Base-by-base conservation (phyloP, 768 basidiomycete species). In the Trametes cinnabarina region DNA sequence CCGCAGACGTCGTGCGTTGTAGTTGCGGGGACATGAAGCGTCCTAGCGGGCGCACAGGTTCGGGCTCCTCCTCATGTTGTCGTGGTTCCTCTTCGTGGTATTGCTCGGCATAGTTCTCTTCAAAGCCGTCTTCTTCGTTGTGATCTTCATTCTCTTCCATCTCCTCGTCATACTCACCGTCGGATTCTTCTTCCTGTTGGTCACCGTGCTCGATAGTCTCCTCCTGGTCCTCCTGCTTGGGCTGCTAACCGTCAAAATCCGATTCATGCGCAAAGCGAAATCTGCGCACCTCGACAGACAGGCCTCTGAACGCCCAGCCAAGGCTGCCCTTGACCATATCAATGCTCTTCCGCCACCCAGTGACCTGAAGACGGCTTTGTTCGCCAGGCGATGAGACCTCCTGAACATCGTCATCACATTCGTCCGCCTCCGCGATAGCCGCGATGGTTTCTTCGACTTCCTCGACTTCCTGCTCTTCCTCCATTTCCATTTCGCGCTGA, bases 11-110 rank as follows among this genome's bases (percentile, higher is more conserved):
- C 4, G 51, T 30, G 4, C 57, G 35, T 12, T 44, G 50, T 4
- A 60, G 47, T 22, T 85, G 85, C 0, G 86, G 86, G 1, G 83
- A 86, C 82, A 84, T 82, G 71, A 86, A 87, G 11, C 58, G 43
- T 15, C 73, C 72, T 12, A 69, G 58, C 1, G 63, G 63, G 2
- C 62, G 66, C 28, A 51, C 40, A 54, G 51, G 62, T 40, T 61
- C 56, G 50, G 43, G 43, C 6, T 53, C 44, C 17, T 47, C 47
- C 3, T 57, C 47, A 19, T 32, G 37, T 17, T 48, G 41, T 30
- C 51, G 50, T n/a, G n/a, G n/a, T n/a, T n/a, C n/a, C 17, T 47
- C 47, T 6, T 57, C 47, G 25, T 32, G 37, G 15, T 48, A 35
- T 30, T 56, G 50, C 28, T 59, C 55, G 20, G 50, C 51, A 25